Evolutionary conservation across 768 basidiomycete genomes (phyloP).

Genomic region (Tricholoma sp.): DNA sequence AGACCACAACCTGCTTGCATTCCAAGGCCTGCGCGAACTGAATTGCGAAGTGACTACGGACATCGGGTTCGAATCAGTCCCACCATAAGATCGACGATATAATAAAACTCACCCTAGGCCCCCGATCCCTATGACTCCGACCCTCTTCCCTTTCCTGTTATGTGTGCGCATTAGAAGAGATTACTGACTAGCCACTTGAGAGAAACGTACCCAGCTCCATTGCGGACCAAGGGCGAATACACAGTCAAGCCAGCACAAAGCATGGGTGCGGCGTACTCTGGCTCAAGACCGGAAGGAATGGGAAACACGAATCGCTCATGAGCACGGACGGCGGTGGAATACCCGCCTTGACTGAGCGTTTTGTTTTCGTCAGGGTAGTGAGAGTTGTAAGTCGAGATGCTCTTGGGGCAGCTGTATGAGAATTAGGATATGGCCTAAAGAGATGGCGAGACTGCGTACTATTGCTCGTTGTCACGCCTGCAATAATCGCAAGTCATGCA

Average conservation of each 20-base stretch:
- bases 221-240: conserved; percentile 45
- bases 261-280: conserved; percentile 56
- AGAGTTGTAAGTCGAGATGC: conserved; percentile 36
- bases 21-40: conserved; percentile 45
- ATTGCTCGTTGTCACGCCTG: conserved; percentile 49
- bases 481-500: conserved; percentile 47
- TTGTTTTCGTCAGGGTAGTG: conserved; percentile 29
- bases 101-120: conserved; percentile 40
- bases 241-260: conserved; percentile 63
- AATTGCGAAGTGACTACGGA: conserved; percentile 26
- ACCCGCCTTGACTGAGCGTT: conserved; percentile 39
- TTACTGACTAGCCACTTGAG: no score
- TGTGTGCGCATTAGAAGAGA: neutral
- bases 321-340: conserved; percentile 39
- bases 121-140: conserved; percentile 64
- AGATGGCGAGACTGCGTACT: conserved; percentile 22
- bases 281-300: conserved; percentile 49
- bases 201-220: conserved; percentile 33
- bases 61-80: neutral
- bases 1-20: conserved; percentile 48
- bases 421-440: neutral
- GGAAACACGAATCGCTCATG: conserved; percentile 53
- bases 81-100: neutral
- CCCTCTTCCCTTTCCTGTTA: conserved; percentile 52
- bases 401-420: conserved; percentile 33